Evolutionary conservation across 129 eudicot genomes (phyloP).

Genomic region (Logfia minima): DNA sequence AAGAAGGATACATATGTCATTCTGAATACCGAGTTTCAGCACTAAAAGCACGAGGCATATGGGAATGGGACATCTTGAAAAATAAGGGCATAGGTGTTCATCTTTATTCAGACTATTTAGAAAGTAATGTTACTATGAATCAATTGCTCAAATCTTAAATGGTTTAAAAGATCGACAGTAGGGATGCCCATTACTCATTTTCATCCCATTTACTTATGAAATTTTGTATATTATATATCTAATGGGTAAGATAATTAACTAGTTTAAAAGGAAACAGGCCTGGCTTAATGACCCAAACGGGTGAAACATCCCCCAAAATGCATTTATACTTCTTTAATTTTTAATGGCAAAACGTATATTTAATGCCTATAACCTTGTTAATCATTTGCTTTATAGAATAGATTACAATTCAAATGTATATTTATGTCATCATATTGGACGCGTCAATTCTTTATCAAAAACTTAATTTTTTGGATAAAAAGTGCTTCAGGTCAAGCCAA

Average conservation of each 20-base stretch:
- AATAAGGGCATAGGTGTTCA: not conserved
- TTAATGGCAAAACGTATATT: not conserved
- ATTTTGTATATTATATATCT: too few relatives aligned
- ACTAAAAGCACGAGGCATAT: not conserved
- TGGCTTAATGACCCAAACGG: too few relatives aligned
- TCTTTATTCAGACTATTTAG: not conserved
- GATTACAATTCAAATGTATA: not conserved
- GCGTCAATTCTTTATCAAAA: not conserved
- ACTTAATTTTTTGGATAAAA: not conserved
- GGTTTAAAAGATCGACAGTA: not conserved
- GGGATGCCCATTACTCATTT: too few relatives aligned
- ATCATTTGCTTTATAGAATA: not conserved
- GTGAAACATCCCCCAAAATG: too few relatives aligned
- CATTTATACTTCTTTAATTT: too few relatives aligned
- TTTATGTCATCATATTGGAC: not conserved
- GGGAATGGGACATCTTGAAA: not conserved
- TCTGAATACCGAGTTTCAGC: not conserved
- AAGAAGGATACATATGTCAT: not conserved
- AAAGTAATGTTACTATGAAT: slow-evolving; percentile 3
- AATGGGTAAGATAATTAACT: too few relatives aligned
- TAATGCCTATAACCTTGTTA: not conserved
- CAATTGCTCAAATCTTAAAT: not conserved
- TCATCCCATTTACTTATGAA: too few relatives aligned
- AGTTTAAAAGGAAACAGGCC: too few relatives aligned
- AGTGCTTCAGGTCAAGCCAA: not conserved